Base-by-base conservation (phyloP, 2,329 filamentous ascomycete genomes). In the Diaporthe sp. region DNA sequence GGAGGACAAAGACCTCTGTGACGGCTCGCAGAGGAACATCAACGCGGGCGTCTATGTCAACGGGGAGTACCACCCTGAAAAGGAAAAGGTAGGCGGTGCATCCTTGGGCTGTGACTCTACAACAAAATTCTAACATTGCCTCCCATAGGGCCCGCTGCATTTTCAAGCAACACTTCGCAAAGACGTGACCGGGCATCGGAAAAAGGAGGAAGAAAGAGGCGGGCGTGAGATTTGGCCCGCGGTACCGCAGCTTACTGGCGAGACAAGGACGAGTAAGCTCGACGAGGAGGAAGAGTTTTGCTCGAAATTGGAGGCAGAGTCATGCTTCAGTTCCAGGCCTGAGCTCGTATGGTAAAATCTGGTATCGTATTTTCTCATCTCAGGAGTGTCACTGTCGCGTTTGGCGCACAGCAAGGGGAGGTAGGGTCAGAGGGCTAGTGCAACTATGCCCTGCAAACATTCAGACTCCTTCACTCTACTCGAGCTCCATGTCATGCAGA, bases 1-100 rank as follows among this genome's bases (percentile, higher is more conserved):
- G 17, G 88, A 90, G 77, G 88, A 90, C 81, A 89, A 89, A 77
- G 82, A 84, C 0, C 84, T 90, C 0, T 89, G 88, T 79, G 83
- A 87, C 68, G 83, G 82, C 1, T 85, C 88, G 1, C 88, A 90
- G 77, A 82, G 84, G 75, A 90, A 90, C 80, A 82, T 90, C 76
- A 86, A 88, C 75, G 82, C 84, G 0, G 88, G 88, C 2, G 84
- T 89, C 28, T 90, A 88, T 76, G 80, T 88, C 79, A 88, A 87
- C 77, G 88, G 88, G 73, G 86, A 89, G 78, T 81, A 89, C 74
- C 88, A 90, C 78, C 87, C 88, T 0, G 82, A 85, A n/a, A 85
- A 86, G 78, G 88, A 90, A 79, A 87, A 87, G 78, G 84, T 77
- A 4, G 37, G n/a, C 1, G 6, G 19, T 13, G 0, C 9, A 4